A percentile compares a stretch with the other conserved stretches of the same genome.
Evolutionary conservation across 129 eudicot genomes (phyloP).

Genomic region (Kitagawia praeruptora): DNA sequence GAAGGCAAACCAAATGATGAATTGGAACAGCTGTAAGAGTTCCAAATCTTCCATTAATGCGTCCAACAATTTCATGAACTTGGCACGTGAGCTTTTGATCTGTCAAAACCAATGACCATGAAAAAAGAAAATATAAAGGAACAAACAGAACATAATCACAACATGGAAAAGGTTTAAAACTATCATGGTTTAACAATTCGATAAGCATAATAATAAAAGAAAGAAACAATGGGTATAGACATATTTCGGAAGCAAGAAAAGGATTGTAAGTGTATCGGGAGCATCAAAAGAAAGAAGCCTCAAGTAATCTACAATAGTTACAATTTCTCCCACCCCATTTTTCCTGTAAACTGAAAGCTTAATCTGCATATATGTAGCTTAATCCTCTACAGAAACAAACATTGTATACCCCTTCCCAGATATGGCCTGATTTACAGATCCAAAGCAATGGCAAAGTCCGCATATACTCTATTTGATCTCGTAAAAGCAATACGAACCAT

Average conservation of each 20-base stretch:
- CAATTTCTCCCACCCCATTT: not conserved
- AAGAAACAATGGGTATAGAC: not conserved
- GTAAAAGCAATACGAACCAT: not conserved
- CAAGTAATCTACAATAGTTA: not conserved
- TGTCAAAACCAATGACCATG: conserved; percentile 22
- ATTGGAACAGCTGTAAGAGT: conserved; percentile 80
- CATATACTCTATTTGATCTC: not conserved
- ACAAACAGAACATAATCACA: not conserved
- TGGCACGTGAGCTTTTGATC: conserved; percentile 90
- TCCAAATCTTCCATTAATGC: conserved; percentile 93
- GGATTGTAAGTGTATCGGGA: not conserved
- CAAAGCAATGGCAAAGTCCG: not conserved
- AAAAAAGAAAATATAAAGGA: not conserved
- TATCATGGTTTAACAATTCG: not conserved
- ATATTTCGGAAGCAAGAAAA: not conserved
- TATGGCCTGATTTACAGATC: not conserved
- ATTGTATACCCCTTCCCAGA: not conserved
- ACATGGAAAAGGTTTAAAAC: not conserved
- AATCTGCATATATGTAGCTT: not conserved
- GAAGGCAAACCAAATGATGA: conserved; percentile 62
- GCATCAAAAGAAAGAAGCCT: not conserved
- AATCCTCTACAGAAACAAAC: not conserved
- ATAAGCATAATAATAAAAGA: not conserved
- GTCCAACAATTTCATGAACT: conserved; percentile 93
- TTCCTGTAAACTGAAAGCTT: not conserved